phyloP scores from a whole-genome alignment of 2,329 filamentous ascomycete genomes.

The Xylaria sp. region DNA sequence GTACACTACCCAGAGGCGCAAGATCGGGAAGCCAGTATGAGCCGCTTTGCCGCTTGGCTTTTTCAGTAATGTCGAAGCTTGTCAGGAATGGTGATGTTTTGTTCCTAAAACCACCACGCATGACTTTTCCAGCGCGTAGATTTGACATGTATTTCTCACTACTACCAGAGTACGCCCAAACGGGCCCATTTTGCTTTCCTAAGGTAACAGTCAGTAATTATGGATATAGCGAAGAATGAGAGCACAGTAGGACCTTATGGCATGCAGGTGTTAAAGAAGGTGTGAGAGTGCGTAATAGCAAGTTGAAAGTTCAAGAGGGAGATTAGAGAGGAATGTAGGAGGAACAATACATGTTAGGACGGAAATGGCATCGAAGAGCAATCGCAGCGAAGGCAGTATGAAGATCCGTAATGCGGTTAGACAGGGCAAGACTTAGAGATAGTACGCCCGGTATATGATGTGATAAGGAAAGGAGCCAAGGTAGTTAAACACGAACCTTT shows the following conservation, averaged over 20 bases:
- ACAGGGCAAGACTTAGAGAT: too few species aligned
- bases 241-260: too few species aligned
- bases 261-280: too few species aligned
- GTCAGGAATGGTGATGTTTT: not conserved
- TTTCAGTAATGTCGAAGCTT: not conserved
- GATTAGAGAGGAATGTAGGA: too few species aligned
- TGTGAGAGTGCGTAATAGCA: too few species aligned
- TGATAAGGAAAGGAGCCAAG: not conserved
- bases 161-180: slow-evolving; percentile 30
- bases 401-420: too few species aligned
- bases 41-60: not conserved
- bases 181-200: slow-evolving; percentile 21
- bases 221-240: too few species aligned
- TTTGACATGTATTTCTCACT: slow-evolving; percentile 16
- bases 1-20: not conserved
- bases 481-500: slow-evolving; percentile 19
- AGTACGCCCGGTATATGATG: too few species aligned
- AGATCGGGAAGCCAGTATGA: not conserved
- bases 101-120: not conserved
- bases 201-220: not conserved
- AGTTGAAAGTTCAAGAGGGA: too few species aligned
- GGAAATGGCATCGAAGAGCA: too few species aligned
- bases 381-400: too few species aligned
- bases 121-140: slow-evolving; percentile 1
- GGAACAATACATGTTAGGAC: too few species aligned